These are phyloP conservation scores for Colletotrichum navitas DNA, from an alignment of 2,329 filamentous ascomycete species.

Conservation along the genomic window DNA sequence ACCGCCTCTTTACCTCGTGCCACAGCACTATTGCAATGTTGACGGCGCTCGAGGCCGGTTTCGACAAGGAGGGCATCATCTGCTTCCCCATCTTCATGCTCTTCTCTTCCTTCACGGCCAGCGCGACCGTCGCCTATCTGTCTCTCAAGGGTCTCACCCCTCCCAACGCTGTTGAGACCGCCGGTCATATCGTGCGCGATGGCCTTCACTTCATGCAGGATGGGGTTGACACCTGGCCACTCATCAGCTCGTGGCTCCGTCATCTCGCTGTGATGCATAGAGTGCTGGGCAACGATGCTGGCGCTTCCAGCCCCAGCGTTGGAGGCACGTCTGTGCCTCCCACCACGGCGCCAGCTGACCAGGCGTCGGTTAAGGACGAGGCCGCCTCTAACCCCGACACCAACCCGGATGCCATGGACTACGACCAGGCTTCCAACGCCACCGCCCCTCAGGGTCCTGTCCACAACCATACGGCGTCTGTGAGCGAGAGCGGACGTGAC, in stretches of 20 bases:
- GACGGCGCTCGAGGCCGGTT: conserved; percentile 66
- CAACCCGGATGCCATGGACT: conserved; percentile 69
- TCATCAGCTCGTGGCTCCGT: conserved; percentile 70
- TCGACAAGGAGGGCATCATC: conserved; percentile 69
- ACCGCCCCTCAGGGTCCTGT: conserved; percentile 49
- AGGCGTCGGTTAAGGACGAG: conserved; percentile 67
- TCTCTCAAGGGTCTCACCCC: conserved; percentile 72
- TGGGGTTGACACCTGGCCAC: conserved; percentile 70
- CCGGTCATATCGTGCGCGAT: conserved; percentile 68
- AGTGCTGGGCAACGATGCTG: conserved; percentile 67
- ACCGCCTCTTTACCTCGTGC: conserved; percentile 69
- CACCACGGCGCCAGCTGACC: conserved; percentile 46
- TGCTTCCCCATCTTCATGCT: conserved; percentile 75
- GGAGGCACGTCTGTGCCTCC: conserved; percentile 49
- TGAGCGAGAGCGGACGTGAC: conserved; percentile 59
- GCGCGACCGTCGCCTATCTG: conserved; percentile 71
- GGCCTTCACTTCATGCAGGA: conserved; percentile 71
- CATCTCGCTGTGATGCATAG: conserved; percentile 73
- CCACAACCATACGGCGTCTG: conserved; percentile 43
- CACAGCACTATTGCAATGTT: conserved; percentile 70
- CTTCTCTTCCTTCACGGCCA: conserved; percentile 72
- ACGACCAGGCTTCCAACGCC: conserved; percentile 59
- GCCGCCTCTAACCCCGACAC: conserved; percentile 67
- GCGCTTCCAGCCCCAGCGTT: conserved; percentile 48
- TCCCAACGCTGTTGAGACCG: conserved; percentile 67